Evolutionary conservation across 2,329 filamentous ascomycete species (phyloP).

Genomic region (Pochonia chlamydosporia): DNA sequence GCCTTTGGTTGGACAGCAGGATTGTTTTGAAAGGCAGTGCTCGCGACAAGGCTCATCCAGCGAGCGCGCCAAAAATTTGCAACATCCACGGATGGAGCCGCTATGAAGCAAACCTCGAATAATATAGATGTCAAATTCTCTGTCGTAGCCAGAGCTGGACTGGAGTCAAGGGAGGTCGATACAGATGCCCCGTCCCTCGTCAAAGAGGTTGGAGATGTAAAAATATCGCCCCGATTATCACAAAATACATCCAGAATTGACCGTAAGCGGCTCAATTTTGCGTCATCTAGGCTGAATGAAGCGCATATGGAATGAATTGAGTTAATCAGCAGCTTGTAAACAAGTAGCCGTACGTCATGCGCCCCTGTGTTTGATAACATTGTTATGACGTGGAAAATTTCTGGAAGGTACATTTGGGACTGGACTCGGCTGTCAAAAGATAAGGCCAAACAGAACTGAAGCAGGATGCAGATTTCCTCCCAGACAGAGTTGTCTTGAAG

Average conservation of each 20-base stretch:
- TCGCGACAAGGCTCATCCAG: conserved; percentile 69
- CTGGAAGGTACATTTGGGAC: conserved; percentile 61
- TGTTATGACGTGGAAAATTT: conserved; percentile 65
- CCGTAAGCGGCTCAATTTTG: conserved; percentile 48
- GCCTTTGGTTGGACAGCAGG: conserved; percentile 64
- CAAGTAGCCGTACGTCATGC: conserved; percentile 48
- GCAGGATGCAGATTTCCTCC: conserved; percentile 62
- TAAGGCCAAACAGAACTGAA: conserved; percentile 60
- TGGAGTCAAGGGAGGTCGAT: conserved; percentile 48
- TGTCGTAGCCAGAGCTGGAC: conserved; percentile 46
- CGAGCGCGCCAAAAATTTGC: conserved; percentile 65
- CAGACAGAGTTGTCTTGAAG: conserved; percentile 63
- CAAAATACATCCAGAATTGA: conserved; percentile 52
- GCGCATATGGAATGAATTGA: conserved; percentile 63
- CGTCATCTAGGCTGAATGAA: conserved; percentile 57
- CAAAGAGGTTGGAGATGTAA: conserved; percentile 41
- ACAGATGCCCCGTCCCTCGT: conserved; percentile 48
- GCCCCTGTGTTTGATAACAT: conserved; percentile 63
- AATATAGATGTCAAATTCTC: conserved; percentile 57
- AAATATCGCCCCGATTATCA: conserved; percentile 53
- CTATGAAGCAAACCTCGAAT: conserved; percentile 58
- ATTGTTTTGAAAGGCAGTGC: conserved; percentile 68
- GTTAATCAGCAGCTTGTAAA: conserved; percentile 61
- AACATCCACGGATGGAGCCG: conserved; percentile 58
- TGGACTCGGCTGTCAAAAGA: conserved; percentile 65